Evolutionary conservation across 768 basidiomycete species (phyloP).

Genomic region (Amanita thiersii): DNA sequence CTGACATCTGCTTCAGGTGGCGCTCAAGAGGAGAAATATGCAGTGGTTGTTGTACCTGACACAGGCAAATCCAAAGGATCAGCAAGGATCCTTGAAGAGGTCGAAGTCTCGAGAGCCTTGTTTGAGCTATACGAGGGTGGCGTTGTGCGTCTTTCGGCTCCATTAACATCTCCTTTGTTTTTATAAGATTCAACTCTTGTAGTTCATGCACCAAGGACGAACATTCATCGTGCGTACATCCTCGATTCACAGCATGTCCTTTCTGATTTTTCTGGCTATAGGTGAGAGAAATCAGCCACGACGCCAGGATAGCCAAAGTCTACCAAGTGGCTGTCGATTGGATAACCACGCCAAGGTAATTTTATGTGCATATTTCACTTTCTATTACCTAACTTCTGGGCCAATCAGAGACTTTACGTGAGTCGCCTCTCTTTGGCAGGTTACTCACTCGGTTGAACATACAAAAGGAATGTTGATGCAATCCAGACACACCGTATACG

Average conservation of each 20-base stretch:
- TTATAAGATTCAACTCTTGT: not conserved
- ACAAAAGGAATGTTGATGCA: conserved; percentile 64
- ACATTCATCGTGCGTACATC: conserved; percentile 57
- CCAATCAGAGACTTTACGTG: conserved; percentile 65
- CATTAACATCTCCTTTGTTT: not conserved
- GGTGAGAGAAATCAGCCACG: conserved; percentile 79
- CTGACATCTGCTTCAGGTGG: conserved; percentile 31
- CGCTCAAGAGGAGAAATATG: conserved; percentile 70
- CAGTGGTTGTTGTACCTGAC: conserved; percentile 56
- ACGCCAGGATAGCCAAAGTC: conserved; percentile 62
- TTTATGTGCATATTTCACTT: not conserved
- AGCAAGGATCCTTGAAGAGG: conserved; percentile 61
- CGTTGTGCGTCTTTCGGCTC: conserved; percentile 40
- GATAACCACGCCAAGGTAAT: conserved; percentile 65
- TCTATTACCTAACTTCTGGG: not conserved
- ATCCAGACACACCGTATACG: conserved; percentile 68
- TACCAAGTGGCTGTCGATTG: conserved; percentile 75
- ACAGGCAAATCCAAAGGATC: conserved; percentile 17
- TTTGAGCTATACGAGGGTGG: conserved; percentile 91
- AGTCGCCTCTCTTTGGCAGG: conserved; percentile 13
- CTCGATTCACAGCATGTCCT: not conserved
- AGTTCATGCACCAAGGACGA: conserved; percentile 87
- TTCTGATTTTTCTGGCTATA: conserved; percentile 16
- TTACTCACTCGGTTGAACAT: not conserved
- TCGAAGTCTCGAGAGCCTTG: conserved; percentile 74